phyloP scores from a whole-genome alignment of 495 filamentous ascomycete genomes.

The Aspergillus sclerotioniger region DNA sequence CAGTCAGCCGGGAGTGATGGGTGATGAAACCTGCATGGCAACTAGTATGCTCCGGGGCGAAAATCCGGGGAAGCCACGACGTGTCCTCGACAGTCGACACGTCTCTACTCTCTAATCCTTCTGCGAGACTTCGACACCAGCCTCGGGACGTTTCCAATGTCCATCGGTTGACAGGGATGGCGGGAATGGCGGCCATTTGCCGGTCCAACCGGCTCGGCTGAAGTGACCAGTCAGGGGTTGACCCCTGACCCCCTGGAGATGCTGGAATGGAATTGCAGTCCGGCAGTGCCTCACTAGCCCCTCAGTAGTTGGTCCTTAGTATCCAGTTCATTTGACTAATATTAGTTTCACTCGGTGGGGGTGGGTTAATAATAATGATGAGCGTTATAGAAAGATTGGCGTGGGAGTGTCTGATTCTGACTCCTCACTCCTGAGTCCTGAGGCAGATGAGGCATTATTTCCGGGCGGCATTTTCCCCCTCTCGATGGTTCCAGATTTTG shows the following conservation, averaged over 20 bases:
- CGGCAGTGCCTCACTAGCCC: not conserved
- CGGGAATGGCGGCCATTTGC: not conserved
- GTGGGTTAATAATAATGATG: not conserved
- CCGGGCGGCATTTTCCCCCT: not conserved
- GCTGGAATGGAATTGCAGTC: no score
- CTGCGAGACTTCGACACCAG: not conserved
- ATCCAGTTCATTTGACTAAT: not conserved
- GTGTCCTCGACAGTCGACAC: not conserved
- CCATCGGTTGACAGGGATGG: not conserved
- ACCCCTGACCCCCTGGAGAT: not conserved
- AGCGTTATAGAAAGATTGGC: not conserved
- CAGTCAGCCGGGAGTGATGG: not conserved
- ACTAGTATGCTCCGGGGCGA: constrained; percentile 5
- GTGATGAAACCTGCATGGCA: constrained; percentile 1
- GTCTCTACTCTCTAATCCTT: not conserved
- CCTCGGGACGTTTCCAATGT: not conserved
- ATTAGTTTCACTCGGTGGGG: not conserved
- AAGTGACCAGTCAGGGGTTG: constrained; percentile 5
- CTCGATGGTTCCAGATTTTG: not conserved
- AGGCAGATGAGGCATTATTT: constrained; percentile 2
- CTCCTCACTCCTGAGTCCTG: no score
- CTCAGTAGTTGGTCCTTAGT: not conserved
- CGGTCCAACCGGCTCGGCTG: constrained; percentile 13
- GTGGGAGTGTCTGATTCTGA: no score
- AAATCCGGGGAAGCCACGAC: constrained; percentile 17